A percentile compares a stretch with the other conserved stretches of the same genome.
phyloP scores from a whole-genome alignment of 2,329 filamentous ascomycete species.

The Cucurbitaria berberidis region DNA sequence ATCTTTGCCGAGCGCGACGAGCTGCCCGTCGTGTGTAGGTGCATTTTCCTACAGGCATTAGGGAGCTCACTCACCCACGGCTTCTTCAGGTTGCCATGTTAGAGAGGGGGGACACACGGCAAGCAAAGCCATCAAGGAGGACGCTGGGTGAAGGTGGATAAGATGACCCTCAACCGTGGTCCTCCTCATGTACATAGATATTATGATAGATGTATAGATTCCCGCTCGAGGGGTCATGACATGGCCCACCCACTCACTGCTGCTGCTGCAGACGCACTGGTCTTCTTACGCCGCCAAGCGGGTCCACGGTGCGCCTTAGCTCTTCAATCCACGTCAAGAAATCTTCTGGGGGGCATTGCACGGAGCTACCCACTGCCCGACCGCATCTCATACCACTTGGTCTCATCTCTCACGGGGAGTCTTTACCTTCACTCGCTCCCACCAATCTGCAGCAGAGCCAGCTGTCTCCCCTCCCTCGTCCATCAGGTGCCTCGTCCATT shows the following conservation, averaged over 20 bases:
- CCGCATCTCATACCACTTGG: slow-evolving; percentile 31
- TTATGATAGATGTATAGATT: too few species aligned
- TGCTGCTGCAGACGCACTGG: slow-evolving; percentile 19
- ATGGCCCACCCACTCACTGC: background rate
- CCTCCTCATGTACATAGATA: too few species aligned
- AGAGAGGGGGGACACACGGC: too few species aligned
- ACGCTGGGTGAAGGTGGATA: too few species aligned
- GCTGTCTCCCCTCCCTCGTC: slow-evolving; percentile 20
- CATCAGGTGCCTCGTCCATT: slow-evolving; percentile 20
- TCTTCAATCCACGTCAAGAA: slow-evolving; percentile 41
- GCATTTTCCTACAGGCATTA: slow-evolving; percentile 21
- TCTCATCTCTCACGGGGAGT: slow-evolving; percentile 31
- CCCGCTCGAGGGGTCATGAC: slow-evolving; percentile 6
- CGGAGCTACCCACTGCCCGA: slow-evolving; percentile 35
- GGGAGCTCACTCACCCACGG: too few species aligned
- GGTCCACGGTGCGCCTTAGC: slow-evolving; percentile 30
- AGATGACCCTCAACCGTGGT: background rate
- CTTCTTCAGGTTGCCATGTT: too few species aligned
- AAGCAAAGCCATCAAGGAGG: too few species aligned
- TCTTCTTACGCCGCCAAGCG: slow-evolving; percentile 22
- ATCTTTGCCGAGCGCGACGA: slow-evolving; percentile 26
- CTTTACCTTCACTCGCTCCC: slow-evolving; percentile 26
- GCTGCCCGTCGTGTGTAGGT: slow-evolving; percentile 18
- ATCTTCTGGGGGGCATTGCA: slow-evolving; percentile 36
- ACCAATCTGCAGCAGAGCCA: slow-evolving; percentile 20